These are phyloP conservation scores for Malus hybrid DNA, from an alignment of 331 rosid genomes.

Conservation along the genomic window DNA sequence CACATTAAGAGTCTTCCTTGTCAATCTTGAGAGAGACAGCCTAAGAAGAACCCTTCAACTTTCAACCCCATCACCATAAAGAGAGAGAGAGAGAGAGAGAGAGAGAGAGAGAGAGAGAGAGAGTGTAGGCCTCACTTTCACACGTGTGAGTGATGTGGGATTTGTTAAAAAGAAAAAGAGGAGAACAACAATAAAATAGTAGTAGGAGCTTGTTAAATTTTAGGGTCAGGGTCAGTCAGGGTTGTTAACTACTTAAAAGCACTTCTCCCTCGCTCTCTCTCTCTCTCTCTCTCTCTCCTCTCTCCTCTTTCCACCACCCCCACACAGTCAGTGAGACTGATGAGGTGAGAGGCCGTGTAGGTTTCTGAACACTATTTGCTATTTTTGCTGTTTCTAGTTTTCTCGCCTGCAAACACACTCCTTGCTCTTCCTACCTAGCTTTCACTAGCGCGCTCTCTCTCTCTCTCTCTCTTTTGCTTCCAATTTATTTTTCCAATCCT, in stretches of 20 bases:
- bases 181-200: background rate
- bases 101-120: too few species aligned
- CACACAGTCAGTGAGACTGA: too few species aligned
- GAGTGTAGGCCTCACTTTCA: slow-evolving; percentile 15
- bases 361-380: slow-evolving; percentile 8
- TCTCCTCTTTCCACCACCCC: background rate
- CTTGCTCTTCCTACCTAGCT: background rate
- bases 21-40: slow-evolving; percentile 59
- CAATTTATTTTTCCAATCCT: background rate
- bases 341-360: background rate
- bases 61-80: background rate
- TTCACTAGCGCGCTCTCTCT: background rate
- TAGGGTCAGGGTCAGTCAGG: slow-evolving; percentile 25
- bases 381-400: slow-evolving; percentile 13
- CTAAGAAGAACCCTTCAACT: slow-evolving; percentile 25
- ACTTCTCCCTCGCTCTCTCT: background rate
- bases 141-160: slow-evolving; percentile 34
- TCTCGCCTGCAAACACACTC: background rate
- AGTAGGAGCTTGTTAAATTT: slow-evolving; percentile 2
- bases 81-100: background rate
- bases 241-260: slow-evolving; percentile 25
- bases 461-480: background rate
- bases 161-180: background rate
- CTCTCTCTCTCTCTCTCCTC: background rate
- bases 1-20: slow-evolving; percentile 42